Evolutionary conservation across 2,329 filamentous ascomycete species (phyloP), one percentile per base, ranked within the genome.

Genomic region (Pleomassaria siparia): DNA sequence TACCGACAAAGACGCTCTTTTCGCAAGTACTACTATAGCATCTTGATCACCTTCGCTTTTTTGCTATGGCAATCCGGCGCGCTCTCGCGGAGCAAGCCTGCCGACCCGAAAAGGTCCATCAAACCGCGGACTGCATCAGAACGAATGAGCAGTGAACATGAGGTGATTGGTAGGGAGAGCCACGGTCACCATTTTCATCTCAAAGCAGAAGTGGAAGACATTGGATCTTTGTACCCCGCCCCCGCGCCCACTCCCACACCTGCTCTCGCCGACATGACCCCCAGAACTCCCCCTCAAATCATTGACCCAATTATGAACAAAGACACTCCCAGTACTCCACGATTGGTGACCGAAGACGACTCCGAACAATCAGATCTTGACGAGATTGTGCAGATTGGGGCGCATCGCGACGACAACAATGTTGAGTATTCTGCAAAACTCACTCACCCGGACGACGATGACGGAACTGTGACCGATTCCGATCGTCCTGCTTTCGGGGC

Each of bases 391-490:
- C 10, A 20, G 3, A 37, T 37, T 6, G 35, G 35, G 12, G 35
- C 3, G 4, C 18, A 37, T 21, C 35, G 35, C 9, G 18, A 37
- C n/a, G 35, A 37, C 18, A 44, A 53, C 24, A 47, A 20, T 40
- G 51, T 55, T 11, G 52, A 57, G 11, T 36, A 49, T 39, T 47
- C 44, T 5, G 44, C 44, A 12, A 49, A 49, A 26, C 29, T 53
- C 13, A 42, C 28, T n/a, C 51, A 58, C 13, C 41, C 47, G 8
- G 53, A 50, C 29, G 56, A 59, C 18, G 53, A 56, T 18, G 50
- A 47, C 9, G 41, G 24, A 12, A 12, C 35, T 32, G 15, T 46
- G 26, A 44, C 40, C 13, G 44, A 53, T 29, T 21, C 25, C 1
- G 50, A 47, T n/a, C 18, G 40, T n/a, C 5, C 44, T 7, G 15